phyloP scores from a whole-genome alignment of 306 rosid genomes.

The Fragaria nilgerrensis region DNA sequence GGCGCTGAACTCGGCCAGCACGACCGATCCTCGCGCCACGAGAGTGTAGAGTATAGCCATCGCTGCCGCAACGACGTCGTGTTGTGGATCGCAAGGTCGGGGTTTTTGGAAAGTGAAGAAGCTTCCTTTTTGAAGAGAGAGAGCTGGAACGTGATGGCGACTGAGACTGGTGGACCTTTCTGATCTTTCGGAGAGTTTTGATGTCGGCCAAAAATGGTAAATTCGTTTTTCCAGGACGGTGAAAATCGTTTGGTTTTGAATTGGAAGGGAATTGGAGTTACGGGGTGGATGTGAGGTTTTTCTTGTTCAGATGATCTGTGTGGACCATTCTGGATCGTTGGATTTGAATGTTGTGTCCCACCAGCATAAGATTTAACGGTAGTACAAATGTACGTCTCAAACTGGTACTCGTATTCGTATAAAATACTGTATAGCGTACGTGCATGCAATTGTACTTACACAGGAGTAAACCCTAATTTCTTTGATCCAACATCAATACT shows the following conservation, averaged over 20 bases:
- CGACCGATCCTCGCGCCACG: slow-evolving; percentile 91
- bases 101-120: neutral
- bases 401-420: too few species aligned
- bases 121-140: neutral
- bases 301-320: too few species aligned
- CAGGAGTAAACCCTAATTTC: too few species aligned
- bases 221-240: neutral
- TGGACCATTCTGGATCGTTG: too few species aligned
- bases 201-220: neutral
- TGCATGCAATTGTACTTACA: too few species aligned
- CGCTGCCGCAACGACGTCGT: neutral
- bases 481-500: too few species aligned
- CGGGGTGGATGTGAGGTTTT: too few species aligned
- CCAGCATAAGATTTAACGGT: too few species aligned
- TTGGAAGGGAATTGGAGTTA: neutral
- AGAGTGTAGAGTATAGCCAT: slow-evolving; percentile 88
- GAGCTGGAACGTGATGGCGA: neutral
- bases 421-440: too few species aligned
- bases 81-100: neutral
- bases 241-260: neutral
- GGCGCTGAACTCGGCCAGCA: slow-evolving; percentile 73
- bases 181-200: neutral
- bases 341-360: too few species aligned
- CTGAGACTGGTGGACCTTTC: neutral
- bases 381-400: too few species aligned